These are phyloP conservation scores for Babesia bigemina DNA, from an alignment of 169 alveolate genomes.

Conservation along the genomic window DNA sequence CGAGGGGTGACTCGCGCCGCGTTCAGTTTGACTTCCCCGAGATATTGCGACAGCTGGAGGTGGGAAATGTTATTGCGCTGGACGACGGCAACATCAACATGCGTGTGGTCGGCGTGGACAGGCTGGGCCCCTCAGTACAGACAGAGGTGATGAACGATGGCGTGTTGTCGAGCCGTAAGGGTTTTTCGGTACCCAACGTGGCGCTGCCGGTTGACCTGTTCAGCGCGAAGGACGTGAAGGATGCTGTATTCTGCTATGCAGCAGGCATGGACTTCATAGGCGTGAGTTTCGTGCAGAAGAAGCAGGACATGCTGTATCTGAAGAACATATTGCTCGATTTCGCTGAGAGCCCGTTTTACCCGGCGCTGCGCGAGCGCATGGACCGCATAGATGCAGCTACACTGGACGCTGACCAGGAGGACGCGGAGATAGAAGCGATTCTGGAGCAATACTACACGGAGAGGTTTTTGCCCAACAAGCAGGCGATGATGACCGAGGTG, in stretches of 20 bases:
- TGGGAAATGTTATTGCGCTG: constrained; percentile 73
- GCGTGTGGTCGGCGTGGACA: constrained; percentile 60
- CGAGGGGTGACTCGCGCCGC: constrained; percentile 64
- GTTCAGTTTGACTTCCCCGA: constrained; percentile 75
- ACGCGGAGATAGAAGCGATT: constrained; percentile 50
- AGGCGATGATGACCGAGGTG: constrained; percentile 34
- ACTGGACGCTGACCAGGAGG: constrained; percentile 46
- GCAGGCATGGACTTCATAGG: constrained; percentile 77
- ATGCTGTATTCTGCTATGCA: constrained; percentile 78
- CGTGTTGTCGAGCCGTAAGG: constrained; percentile 79
- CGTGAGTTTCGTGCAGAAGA: constrained; percentile 75
- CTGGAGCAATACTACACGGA: constrained; percentile 63
- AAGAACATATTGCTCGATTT: constrained; percentile 74
- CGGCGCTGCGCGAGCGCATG: constrained; percentile 38
- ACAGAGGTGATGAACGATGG: constrained; percentile 77
- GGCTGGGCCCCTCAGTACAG: constrained; percentile 54
- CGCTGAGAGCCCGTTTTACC: constrained; percentile 51
- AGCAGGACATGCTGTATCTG: constrained; percentile 71
- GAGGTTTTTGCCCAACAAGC: constrained; percentile 65
- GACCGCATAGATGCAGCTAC: constrained; percentile 8
- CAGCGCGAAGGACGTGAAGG: constrained; percentile 78
- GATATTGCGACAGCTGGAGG: constrained; percentile 64
- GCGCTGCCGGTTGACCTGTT: constrained; percentile 77
- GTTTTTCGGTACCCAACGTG: constrained; percentile 80
- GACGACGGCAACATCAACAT: constrained; percentile 79